Evolutionary conservation across 805 yeast species (phyloP).

Genomic region (Middelhovenomyces tepae): DNA sequence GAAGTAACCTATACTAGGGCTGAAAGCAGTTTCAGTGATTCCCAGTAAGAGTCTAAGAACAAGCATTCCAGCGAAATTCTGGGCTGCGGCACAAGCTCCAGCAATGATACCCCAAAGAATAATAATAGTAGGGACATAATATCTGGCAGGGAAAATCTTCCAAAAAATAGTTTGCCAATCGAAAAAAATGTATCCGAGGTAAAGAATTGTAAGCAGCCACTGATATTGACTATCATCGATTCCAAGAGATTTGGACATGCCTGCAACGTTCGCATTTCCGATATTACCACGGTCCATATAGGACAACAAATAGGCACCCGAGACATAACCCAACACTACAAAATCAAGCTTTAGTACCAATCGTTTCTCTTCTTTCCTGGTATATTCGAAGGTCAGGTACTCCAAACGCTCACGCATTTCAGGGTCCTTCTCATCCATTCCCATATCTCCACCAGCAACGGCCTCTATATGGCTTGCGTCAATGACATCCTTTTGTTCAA

Average conservation of each 20-base stretch:
- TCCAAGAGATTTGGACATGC: conserved; percentile 36
- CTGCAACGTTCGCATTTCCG: conserved; percentile 47
- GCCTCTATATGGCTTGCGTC: too few species aligned
- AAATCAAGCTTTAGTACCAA: conserved; percentile 30
- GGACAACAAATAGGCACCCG: conserved; percentile 39
- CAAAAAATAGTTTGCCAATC: conserved; percentile 41
- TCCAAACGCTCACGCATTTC: too few species aligned
- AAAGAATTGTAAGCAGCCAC: conserved; percentile 38
- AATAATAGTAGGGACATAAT: conserved; percentile 34
- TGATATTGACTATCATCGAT: conserved; percentile 37
- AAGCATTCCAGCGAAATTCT: conserved; percentile 37
- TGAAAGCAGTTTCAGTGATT: conserved; percentile 41
- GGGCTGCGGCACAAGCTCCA: conserved; percentile 36
- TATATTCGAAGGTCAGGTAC: conserved; percentile 7
- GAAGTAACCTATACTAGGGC: conserved; percentile 41
- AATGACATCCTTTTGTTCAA: too few species aligned
- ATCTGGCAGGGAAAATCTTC: conserved; percentile 35
- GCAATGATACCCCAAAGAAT: conserved; percentile 41
- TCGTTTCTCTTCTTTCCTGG: conserved; percentile 4
- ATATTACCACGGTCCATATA: conserved; percentile 46
- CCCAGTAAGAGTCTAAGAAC: conserved; percentile 42
- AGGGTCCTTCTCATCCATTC: too few species aligned
- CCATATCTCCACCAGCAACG: too few species aligned
- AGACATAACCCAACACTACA: conserved; percentile 37
- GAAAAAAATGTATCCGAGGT: conserved; percentile 40